Conservation (phyloP, 345 rosid species). For the Rhodamnia rubescens region DNA sequence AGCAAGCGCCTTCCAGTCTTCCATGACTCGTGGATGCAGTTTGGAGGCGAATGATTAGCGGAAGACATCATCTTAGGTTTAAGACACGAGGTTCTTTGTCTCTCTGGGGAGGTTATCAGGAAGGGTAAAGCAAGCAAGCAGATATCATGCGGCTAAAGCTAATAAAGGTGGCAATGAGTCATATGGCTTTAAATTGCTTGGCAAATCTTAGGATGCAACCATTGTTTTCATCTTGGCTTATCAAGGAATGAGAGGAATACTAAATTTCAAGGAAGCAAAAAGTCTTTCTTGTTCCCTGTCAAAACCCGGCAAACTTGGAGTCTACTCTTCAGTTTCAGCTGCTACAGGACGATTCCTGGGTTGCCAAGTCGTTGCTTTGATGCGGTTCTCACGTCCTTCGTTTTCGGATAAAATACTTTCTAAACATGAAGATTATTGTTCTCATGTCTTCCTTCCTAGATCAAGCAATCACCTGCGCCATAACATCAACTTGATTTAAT, state of each 20-base stretch:
- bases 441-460: background rate
- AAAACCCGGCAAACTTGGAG: background rate
- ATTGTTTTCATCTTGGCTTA: constrained; percentile 11
- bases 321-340: background rate
- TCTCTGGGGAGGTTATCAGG: background rate
- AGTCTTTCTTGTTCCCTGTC: background rate
- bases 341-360: background rate
- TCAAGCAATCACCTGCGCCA: background rate
- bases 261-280: background rate
- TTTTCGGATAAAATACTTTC: background rate
- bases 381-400: background rate
- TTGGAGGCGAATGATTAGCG: background rate
- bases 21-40: constrained; percentile 25
- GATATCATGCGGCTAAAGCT: constrained; percentile 17
- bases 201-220: constrained; percentile 1
- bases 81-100: background rate
- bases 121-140: background rate
- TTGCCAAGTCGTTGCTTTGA: background rate
- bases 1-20: constrained; percentile 49
- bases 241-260: background rate
- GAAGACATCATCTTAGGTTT: background rate
- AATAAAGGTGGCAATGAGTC: constrained; percentile 5
- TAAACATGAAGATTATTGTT: background rate
- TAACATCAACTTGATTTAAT: background rate
- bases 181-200: constrained; percentile 3